Conservation (phyloP, 192 early-diverging fungal genomes). For the Rhizophagus sp. region DNA sequence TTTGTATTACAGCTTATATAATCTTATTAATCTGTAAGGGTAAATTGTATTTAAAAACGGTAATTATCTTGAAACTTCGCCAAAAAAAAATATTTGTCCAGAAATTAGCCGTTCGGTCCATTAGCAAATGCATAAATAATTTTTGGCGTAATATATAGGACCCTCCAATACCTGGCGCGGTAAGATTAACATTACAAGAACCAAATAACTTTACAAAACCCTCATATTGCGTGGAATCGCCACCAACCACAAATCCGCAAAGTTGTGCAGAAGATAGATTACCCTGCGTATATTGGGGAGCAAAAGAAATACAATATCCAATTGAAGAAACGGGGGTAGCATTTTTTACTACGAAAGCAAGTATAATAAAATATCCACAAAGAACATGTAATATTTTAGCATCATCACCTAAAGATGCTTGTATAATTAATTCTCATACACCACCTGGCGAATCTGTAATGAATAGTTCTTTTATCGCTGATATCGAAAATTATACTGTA, state of each 20-base stretch:
- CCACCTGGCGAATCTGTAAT: constrained; percentile 6
- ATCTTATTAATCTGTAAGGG: too few relatives aligned
- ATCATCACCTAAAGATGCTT: constrained; percentile 1
- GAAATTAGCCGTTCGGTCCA: too few relatives aligned
- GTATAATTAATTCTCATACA: constrained; percentile 28
- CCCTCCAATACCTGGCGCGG: constrained; percentile 18
- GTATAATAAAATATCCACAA: constrained; percentile 30
- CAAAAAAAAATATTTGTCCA: too few relatives aligned
- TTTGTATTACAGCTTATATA: too few relatives aligned
- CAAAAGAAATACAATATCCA: constrained; percentile 27
- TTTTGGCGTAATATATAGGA: background rate
- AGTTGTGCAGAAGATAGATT: background rate
- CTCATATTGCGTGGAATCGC: too few relatives aligned
- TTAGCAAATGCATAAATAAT: too few relatives aligned
- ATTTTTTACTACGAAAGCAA: constrained; percentile 38
- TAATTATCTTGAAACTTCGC: too few relatives aligned
- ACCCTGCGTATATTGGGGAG: constrained; percentile 20
- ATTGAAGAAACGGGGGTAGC: constrained; percentile 32
- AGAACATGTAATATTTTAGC: constrained; percentile 34
- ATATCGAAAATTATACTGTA: constrained; percentile 44
- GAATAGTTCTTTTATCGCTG: constrained; percentile 35
- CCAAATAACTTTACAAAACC: too few relatives aligned
- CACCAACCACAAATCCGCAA: background rate
- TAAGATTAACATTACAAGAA: constrained; percentile 20
- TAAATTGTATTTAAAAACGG: too few relatives aligned